phyloP scores from a whole-genome alignment of 2,329 filamentous ascomycete genomes.

The Phialophora tarda region DNA sequence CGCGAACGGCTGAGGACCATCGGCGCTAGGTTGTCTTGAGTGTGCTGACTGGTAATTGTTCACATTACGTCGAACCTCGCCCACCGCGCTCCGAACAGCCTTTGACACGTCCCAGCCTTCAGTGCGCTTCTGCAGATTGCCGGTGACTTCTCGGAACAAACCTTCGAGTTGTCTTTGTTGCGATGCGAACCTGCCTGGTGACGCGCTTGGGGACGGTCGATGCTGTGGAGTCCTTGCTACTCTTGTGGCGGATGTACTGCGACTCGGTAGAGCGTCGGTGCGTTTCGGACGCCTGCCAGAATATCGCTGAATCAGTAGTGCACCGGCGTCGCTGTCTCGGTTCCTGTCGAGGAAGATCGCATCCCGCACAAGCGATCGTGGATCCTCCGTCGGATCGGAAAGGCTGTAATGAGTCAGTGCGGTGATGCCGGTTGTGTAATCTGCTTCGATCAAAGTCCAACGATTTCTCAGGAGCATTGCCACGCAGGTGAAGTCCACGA shows the following conservation, averaged over 20 bases:
- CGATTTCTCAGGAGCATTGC: slow-evolving; percentile 91
- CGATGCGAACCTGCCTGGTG: slow-evolving; percentile 46
- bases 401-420: slow-evolving; percentile 82
- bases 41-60: slow-evolving; percentile 51
- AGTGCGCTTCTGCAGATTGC: slow-evolving; percentile 54
- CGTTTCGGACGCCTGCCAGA: slow-evolving; percentile 51
- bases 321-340: slow-evolving; percentile 50
- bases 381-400: slow-evolving; percentile 65
- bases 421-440: slow-evolving; percentile 84
- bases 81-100: slow-evolving; percentile 55
- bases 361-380: slow-evolving; percentile 83
- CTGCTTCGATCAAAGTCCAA: slow-evolving; percentile 83
- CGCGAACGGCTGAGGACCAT: slow-evolving; percentile 14
- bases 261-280: slow-evolving; percentile 35
- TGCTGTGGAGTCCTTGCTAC: slow-evolving; percentile 36
- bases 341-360: slow-evolving; percentile 64
- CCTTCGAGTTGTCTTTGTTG: slow-evolving; percentile 51
- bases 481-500: slow-evolving; percentile 90
- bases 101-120: slow-evolving; percentile 58
- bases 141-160: slow-evolving; percentile 56
- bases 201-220: slow-evolving; percentile 45
- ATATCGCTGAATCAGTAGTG: slow-evolving; percentile 54
- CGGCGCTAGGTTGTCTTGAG: slow-evolving; percentile 29
- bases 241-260: slow-evolving; percentile 33
- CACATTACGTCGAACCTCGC: slow-evolving; percentile 54